Conservation (phyloP, 805 yeast species). For the Priceomyces melissophilus region DNA sequence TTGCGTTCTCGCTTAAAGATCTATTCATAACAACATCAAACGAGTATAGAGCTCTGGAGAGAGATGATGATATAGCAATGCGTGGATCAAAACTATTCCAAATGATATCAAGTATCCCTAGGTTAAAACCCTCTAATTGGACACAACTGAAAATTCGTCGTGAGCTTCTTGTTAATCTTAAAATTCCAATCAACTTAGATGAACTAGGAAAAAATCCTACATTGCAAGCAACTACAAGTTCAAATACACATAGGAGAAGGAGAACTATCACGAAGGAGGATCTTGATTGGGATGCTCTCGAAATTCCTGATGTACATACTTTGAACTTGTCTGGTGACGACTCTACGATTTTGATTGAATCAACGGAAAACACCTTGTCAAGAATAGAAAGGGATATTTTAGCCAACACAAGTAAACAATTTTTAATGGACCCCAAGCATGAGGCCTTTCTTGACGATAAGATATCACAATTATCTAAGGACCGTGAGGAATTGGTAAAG, state of each 20-base stretch:
- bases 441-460: slow-evolving; percentile 23
- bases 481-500: slow-evolving; percentile 22
- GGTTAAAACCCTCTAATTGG: slow-evolving; percentile 65
- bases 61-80: background rate
- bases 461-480: slow-evolving; percentile 27
- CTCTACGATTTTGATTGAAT: slow-evolving; percentile 20
- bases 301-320: slow-evolving; percentile 31
- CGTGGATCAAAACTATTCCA: slow-evolving; percentile 32
- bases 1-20: background rate
- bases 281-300: slow-evolving; percentile 34
- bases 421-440: slow-evolving; percentile 17
- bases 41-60: background rate
- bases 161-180: slow-evolving; percentile 58
- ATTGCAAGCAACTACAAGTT: background rate
- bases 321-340: slow-evolving; percentile 28
- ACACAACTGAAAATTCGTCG: slow-evolving; percentile 61
- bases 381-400: slow-evolving; percentile 33
- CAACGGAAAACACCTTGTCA: slow-evolving; percentile 25
- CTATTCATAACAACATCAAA: background rate
- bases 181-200: slow-evolving; percentile 71
- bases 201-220: slow-evolving; percentile 29
- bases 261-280: slow-evolving; percentile 26
- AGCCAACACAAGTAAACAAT: slow-evolving; percentile 25
- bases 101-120: slow-evolving; percentile 46
- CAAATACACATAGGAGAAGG: slow-evolving; percentile 9